phyloP scores from a whole-genome alignment of 306 rosid species.

The Pyrus bretschneideri region DNA sequence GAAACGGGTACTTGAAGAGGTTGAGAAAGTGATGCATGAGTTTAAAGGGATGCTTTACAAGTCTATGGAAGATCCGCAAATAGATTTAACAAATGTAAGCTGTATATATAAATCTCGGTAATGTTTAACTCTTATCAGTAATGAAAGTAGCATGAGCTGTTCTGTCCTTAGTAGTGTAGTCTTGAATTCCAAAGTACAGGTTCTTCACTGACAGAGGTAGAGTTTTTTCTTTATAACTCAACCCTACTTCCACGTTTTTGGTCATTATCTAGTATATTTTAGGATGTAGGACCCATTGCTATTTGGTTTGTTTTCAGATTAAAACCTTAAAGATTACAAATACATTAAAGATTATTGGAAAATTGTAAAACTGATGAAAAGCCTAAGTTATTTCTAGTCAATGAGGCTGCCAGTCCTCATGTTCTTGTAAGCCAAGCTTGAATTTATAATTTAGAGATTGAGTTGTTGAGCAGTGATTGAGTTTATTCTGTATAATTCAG shows the following conservation, averaged over 20 bases:
- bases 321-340: not conserved
- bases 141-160: not conserved
- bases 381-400: not conserved
- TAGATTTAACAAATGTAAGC: conserved; percentile 86
- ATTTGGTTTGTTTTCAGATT: not conserved
- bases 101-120: conserved; percentile 1
- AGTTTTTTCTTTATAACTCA: not conserved
- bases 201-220: not conserved
- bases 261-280: not conserved
- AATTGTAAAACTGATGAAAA: not conserved
- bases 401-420: not conserved
- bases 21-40: conserved; percentile 93
- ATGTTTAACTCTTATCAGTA: not conserved
- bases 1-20: conserved; percentile 99
- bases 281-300: not conserved
- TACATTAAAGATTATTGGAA: too few species aligned
- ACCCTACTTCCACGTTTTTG: not conserved
- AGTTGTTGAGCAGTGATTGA: not conserved
- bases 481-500: too few species aligned
- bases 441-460: not conserved
- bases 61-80: conserved; percentile 93
- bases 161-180: not conserved
- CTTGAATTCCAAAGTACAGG: not conserved
- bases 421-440: not conserved
- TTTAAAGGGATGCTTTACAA: conserved; percentile 90